A percentile compares a stretch with the other conserved stretches of the same genome.
phyloP scores from a whole-genome alignment of 2,329 filamentous ascomycete genomes.

The Taxawa tesnikishii region DNA sequence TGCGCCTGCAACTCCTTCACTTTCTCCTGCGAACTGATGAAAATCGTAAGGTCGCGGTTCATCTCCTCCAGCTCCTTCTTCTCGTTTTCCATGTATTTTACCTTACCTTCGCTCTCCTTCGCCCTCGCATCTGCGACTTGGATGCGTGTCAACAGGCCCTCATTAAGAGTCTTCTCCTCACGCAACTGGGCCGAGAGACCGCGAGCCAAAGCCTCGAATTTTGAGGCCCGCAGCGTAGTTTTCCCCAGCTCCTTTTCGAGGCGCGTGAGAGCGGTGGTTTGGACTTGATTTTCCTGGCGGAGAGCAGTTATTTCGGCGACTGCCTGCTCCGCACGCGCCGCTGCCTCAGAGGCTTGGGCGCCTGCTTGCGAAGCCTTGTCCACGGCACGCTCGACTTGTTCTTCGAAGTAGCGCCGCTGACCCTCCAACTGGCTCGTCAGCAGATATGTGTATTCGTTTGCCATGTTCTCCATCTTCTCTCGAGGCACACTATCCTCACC shows the following conservation, averaged over 20 bases:
- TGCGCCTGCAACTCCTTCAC: conserved; percentile 49
- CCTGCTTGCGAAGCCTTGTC: conserved; percentile 75
- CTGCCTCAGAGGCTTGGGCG: conserved; percentile 52
- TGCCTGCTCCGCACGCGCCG: conserved; percentile 36
- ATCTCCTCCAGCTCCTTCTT: conserved; percentile 69
- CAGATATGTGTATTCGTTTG: conserved; percentile 87
- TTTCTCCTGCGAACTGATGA: conserved; percentile 74
- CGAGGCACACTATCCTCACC: conserved; percentile 58
- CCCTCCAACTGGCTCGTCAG: conserved; percentile 87
- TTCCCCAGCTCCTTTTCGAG: conserved; percentile 64
- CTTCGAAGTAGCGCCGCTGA: conserved; percentile 88
- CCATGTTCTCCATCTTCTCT: conserved; percentile 64
- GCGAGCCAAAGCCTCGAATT: conserved; percentile 64
- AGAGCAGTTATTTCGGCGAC: conserved; percentile 40
- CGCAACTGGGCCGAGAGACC: conserved; percentile 62
- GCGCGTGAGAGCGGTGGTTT: conserved; percentile 45
- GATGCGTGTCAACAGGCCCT: conserved; percentile 73
- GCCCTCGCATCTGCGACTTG: conserved; percentile 52
- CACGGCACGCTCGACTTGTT: conserved; percentile 74
- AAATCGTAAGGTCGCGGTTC: conserved; percentile 78
- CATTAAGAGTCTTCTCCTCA: conserved; percentile 77
- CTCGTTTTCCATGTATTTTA: conserved; percentile 30
- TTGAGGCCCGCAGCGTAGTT: conserved; percentile 54
- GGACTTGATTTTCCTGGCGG: conserved; percentile 38
- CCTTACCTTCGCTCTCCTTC: conserved; percentile 39